Evolutionary conservation across 2,329 filamentous ascomycete species (phyloP), one percentile per base, ranked within the genome.

Genomic region (Aspergillus sp.): DNA sequence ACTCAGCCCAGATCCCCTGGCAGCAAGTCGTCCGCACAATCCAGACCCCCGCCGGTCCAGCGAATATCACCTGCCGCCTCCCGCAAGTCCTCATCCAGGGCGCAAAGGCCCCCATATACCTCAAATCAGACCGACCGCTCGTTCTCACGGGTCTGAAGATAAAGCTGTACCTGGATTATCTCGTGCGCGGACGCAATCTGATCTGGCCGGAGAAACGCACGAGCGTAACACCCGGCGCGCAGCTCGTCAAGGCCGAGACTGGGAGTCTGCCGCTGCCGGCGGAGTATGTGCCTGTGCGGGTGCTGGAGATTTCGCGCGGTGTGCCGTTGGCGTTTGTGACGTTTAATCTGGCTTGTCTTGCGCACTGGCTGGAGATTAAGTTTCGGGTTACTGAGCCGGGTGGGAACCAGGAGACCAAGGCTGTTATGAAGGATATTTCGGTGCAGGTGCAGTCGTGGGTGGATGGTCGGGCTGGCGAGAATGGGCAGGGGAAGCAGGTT

Each of bases 221-320:
- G 1, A 14, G 11, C 4, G 27, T 31, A 12, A 31, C 27, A 4
- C 8, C 9, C 4, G 0, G 0, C 9, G 4, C 9, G 3, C 8
- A 31, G 27, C 27, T 31, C 8, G 27, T 31, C 8, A 21, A 2
- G 19, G 12, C 19, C 21, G 43, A 45, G 7, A 17, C 0, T 5
- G 17, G n/a, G 3, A 31, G 27, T 31, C 8, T 9, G 1, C 3
- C 9, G 9, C 27, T 31, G 9, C 4, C 27, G 9, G 27, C 27
- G 27, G 27, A 31, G 9, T 31, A 31, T 31, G 9, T 31, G 9
- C 27, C 9, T 31, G 27, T 31, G 27, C 9, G 27, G 8, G 27
- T 8, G 27, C 9, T 8, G 9, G 8, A 31, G 0, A 9, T 31
- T 11, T 8, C 27, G 21, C 19, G 3, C 1, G 43, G 19, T 4